Base-by-base conservation (phyloP, 805 yeast species). In the Trichomonascus vanleenenianus region DNA sequence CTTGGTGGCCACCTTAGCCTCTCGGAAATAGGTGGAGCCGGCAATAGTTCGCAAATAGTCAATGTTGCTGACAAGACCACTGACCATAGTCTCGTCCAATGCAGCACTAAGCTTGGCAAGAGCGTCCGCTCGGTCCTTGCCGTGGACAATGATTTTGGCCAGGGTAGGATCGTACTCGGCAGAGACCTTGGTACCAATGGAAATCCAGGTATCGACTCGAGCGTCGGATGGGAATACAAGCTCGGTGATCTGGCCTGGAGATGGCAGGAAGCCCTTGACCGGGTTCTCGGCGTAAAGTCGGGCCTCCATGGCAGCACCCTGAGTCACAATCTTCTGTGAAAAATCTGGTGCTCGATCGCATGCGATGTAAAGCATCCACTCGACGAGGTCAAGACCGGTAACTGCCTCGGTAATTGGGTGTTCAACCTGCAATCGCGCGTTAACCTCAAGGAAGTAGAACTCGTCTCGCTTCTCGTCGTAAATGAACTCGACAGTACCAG, bases 261-360 rank as follows among this genome's bases (percentile, higher is more conserved):
- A 86, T 16, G 98, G 98, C 74, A 82, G 76, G 66, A 91, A 91
- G 53, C 83, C 96, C 61, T 87, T 89, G 37, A 85, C 91, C 1
- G 98, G 97, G 67, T 93, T 91, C 66, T 91, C 98, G 32, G 98
- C 97, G 56, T 93, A 93, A 42, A 91, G 71, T 62, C 98, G 77
- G 30, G 96, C 97, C 67, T 91, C 98, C 89, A 91, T 91, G 0
- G 96, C 78, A 0, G 94, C 95, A 53, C 98, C 97, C 40, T 76
- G 73, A 32, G 82, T 78, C 11, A 65, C 69, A 43, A 87, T 72
- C 36, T 67, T 65, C 51, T 74, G 76, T 33, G 67, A 57, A 56
- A 88, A 86, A 60, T 82, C 85, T 4, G 96, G 95, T 3, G 97
- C 81, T 54, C 75, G 75, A 60, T 86, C 89, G 32, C 95, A 95